A percentile compares a stretch with the other conserved stretches of the same genome.
phyloP scores from a whole-genome alignment of 495 filamentous ascomycete species.

The Talaromyces borbonicus region DNA sequence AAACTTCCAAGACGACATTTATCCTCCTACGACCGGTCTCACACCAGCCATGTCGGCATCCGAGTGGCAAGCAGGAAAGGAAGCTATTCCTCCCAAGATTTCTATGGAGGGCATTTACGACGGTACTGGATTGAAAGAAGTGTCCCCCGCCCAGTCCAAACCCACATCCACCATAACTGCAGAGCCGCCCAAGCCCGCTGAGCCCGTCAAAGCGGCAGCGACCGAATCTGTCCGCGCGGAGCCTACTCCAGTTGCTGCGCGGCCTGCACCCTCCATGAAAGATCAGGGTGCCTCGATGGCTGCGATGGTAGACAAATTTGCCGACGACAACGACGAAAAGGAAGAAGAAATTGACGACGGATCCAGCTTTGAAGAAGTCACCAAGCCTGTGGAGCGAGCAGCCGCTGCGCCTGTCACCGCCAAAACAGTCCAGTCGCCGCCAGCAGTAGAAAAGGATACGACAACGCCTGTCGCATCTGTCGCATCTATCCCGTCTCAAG shows the following conservation, averaged over 20 bases:
- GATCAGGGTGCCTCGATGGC: slow-evolving; percentile 82
- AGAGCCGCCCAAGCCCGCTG: slow-evolving; percentile 39
- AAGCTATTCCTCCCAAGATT: slow-evolving; percentile 77
- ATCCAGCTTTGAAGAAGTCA: slow-evolving; percentile 74
- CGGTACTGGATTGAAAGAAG: slow-evolving; percentile 63
- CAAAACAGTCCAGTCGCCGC: slow-evolving; percentile 13
- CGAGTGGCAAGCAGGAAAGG: slow-evolving; percentile 83
- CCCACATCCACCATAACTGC: slow-evolving; percentile 35
- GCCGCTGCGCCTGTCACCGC: slow-evolving; percentile 13
- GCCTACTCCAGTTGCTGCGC: slow-evolving; percentile 32
- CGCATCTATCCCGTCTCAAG: slow-evolving; percentile 11
- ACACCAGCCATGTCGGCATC: slow-evolving; percentile 68
- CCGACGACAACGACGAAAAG: slow-evolving; percentile 56
- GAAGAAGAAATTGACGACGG: slow-evolving; percentile 52
- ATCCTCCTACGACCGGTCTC: slow-evolving; percentile 66
- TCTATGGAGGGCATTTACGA: slow-evolving; percentile 88
- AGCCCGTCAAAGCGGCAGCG: slow-evolving; percentile 32
- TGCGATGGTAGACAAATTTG: slow-evolving; percentile 72
- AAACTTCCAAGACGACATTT: slow-evolving; percentile 95
- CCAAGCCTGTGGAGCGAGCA: slow-evolving; percentile 51
- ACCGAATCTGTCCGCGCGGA: slow-evolving; percentile 26
- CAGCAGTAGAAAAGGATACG: slow-evolving; percentile 16
- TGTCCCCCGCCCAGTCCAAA: slow-evolving; percentile 57
- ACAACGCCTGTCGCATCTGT: slow-evolving; percentile 14
- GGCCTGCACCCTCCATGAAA: slow-evolving; percentile 57